Conservation (phyloP, 228 moss, liverwort and hornwort species). For the Sphagnum fallax region DNA sequence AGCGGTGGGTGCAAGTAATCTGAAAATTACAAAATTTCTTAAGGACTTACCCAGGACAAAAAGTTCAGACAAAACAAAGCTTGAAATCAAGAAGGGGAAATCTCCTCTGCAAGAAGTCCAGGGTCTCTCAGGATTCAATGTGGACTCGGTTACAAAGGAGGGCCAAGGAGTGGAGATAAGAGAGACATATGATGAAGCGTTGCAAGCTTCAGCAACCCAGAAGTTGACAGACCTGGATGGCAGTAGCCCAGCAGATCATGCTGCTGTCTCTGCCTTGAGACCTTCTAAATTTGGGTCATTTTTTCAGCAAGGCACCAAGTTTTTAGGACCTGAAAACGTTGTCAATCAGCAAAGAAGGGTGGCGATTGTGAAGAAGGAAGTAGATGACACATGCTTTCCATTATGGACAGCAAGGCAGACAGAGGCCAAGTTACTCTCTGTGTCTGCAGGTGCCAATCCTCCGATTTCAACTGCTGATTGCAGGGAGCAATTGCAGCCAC, state of each 20-base stretch:
- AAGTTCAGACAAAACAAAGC: not conserved
- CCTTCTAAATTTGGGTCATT: not conserved
- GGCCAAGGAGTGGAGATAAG: not conserved
- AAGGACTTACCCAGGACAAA: not conserved
- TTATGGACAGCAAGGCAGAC: not conserved
- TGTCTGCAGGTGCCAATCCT: not conserved
- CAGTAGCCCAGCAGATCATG: too few species aligned
- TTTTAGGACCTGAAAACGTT: too few species aligned
- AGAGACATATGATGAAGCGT: not conserved
- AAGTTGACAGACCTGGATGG: too few species aligned
- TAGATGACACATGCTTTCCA: not conserved
- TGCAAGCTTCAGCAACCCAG: too few species aligned
- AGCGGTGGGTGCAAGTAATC: not conserved
- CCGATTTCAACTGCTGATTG: not conserved
- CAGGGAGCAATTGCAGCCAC: slow-evolving; percentile 1
- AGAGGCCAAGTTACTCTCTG: not conserved
- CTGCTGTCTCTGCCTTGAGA: too few species aligned
- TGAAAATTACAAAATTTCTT: not conserved
- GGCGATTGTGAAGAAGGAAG: not conserved
- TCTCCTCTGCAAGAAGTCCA: not conserved
- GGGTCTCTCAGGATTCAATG: not conserved
- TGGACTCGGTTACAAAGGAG: not conserved
- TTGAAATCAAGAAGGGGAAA: not conserved
- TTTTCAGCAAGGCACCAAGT: not conserved
- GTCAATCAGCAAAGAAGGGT: not conserved